Evolutionary conservation across 331 rosid genomes (phyloP), one percentile per base, ranked within the genome.

Genomic region (Phaseolus coccineus): DNA sequence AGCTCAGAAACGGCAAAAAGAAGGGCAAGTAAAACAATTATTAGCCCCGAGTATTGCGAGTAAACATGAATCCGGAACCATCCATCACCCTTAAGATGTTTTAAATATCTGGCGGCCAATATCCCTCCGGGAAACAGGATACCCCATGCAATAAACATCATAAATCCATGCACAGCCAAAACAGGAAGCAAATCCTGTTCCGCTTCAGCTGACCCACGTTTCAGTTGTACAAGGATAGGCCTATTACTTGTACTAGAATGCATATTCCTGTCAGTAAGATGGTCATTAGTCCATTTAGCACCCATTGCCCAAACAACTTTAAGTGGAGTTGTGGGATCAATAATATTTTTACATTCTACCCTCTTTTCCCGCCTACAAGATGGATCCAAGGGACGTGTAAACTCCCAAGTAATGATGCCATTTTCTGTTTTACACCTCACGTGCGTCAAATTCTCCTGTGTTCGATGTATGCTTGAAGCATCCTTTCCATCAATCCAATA

Each of bases 101-200:
- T 94, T 19, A 91, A 75, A 89, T 94, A 94, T 63, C 97, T 86
- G 64, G 98, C 96, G 11, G 97, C 89, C 83, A 94, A 59, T 75
- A 88, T 76, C 80, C 97, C 98, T 63, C 93, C 97, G 51, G 97
- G 98, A 82, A 94, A 91, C 85, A 94, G 81, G 58, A 94, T 91
- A 61, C 94, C 97, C 97, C 97, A 94, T 58, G 97, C 97, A 48
- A 94, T 89, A 80, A 94, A 94, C 97, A 92, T 94, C 97, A 92
- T 92, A 63, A 94, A 90, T 61, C 97, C 98, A 83, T 94, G 98
- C 55, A 91, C 98, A 42, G 92, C 97, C 77, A 94, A 78, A 31
- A 94, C 97, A 0, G 98, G 97, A 48, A 88, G 92, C 82, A 94
- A 81, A 83, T 94, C 98, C 83, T 92, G 91, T 83, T 92, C 97